Percentiles rank a stretch among this genome's conserved stretches.
Evolutionary conservation across 306 rosid species (phyloP).

Genomic region (Acacia crassicarpa): DNA sequence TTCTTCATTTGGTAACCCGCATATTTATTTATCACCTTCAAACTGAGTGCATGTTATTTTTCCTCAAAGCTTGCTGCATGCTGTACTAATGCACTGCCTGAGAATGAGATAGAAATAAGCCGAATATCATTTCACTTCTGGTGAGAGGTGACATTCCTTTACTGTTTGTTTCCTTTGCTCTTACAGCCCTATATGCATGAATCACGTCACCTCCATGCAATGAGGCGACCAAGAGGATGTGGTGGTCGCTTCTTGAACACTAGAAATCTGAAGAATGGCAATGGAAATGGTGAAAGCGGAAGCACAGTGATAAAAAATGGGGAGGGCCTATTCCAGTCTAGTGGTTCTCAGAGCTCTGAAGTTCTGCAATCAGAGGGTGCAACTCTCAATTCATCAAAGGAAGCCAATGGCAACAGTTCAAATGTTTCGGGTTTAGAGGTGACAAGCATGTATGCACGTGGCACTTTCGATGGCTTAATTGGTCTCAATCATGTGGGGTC

Average conservation of each 20-base stretch:
- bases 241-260: slow-evolving; percentile 87
- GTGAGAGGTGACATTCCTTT: not conserved
- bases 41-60: not conserved
- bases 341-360: slow-evolving; percentile 60
- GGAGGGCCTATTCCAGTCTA: slow-evolving; percentile 24
- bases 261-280: slow-evolving; percentile 32
- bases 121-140: not conserved
- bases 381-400: slow-evolving; percentile 58
- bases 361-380: slow-evolving; percentile 60
- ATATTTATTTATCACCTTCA: not conserved
- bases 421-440: slow-evolving; percentile 63
- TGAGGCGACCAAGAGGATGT: slow-evolving; percentile 79
- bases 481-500: slow-evolving; percentile 43
- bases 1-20: not conserved
- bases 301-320: slow-evolving; percentile 31
- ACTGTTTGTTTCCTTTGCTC: not conserved
- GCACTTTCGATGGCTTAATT: slow-evolving; percentile 37
- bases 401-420: slow-evolving; percentile 45
- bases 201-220: slow-evolving; percentile 85
- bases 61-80: no score
- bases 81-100: not conserved
- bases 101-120: not conserved
- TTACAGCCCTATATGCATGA: slow-evolving; percentile 84
- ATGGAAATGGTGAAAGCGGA: slow-evolving; percentile 34
- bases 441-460: slow-evolving; percentile 54